Evolutionary conservation across 495 filamentous ascomycete species (phyloP), one percentile per base, ranked within the genome.

Genomic region (Aspergillus sclerotioniger): DNA sequence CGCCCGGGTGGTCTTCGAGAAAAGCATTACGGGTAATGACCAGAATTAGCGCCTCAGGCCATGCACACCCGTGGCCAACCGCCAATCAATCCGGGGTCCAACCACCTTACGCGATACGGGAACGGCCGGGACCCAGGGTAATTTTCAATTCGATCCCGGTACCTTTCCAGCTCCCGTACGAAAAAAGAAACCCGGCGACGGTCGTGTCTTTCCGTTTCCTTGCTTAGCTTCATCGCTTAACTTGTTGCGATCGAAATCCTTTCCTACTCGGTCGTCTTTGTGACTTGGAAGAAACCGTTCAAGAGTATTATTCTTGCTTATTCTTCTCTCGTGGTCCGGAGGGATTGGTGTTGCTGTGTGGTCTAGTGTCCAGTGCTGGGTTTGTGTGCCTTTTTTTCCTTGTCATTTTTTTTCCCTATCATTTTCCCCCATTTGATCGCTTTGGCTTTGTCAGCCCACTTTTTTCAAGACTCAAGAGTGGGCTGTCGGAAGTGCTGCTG

Each of bases 91-190:
- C 60, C 59, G 66, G 61, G 62, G 60, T 32, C 50, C 49, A 63
- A 50, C 59, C 59, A 65, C 71, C 69, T 73, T 74, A 74, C 70
- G 69, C 69, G 71, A 74, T 73, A 61, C 73, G 75, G 76, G 68
- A 77, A 72, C 65, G 75, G 60, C 62, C 75, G 75, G 76, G 64
- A 76, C 68, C 67, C 71, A 70, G 68, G 62, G 53, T 50, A 59
- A 66, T 68, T 75, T 67, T 61, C 59, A 17, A 32, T 33, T 56
- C 37, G 32, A 33, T 44, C 28, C 47, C 21, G 12, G 17, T 21
- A 21, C 21, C 19, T 25, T 29, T 8, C 7, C 46, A 49, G 28
- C 28, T 3, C 7, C 12, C 12, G 17, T 29, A 15, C 21, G 8
- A 7, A 19, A n/a, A 3, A 49, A 21, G 33, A 44, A 47, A 55